Conservation (phyloP, 169 alveolate genomes). For the Eimeria sp. region DNA sequence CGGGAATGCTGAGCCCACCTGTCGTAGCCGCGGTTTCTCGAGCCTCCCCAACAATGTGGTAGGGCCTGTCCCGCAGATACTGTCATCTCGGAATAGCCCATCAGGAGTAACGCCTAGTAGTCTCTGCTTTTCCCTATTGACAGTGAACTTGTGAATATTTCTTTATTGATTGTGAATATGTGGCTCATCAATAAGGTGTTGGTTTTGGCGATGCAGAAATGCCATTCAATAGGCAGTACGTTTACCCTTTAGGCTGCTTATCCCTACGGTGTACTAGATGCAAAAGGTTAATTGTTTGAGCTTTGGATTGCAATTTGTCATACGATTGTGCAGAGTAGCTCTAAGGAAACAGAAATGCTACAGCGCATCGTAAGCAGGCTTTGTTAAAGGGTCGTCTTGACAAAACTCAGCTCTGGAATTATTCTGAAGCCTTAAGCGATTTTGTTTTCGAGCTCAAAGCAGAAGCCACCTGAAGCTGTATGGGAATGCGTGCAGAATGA, state of each 20-base stretch:
- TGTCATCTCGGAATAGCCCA: too few relatives aligned
- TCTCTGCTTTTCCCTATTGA: too few relatives aligned
- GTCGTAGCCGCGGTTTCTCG: background rate
- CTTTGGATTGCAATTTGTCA: background rate
- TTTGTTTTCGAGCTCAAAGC: too few relatives aligned
- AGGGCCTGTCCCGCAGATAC: background rate
- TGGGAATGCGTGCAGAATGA: too few relatives aligned
- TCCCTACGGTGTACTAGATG: background rate
- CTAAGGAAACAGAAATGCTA: too few relatives aligned
- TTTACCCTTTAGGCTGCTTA: background rate
- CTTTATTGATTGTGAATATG: background rate
- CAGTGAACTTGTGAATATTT: too few relatives aligned
- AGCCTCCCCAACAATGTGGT: background rate
- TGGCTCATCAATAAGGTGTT: background rate
- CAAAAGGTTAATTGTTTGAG: background rate
- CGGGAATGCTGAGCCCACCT: background rate
- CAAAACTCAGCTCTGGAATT: too few relatives aligned
- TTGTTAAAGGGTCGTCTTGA: too few relatives aligned
- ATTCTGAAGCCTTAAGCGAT: too few relatives aligned
- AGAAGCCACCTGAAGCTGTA: too few relatives aligned
- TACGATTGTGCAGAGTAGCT: too few relatives aligned
- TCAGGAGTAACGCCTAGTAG: background rate
- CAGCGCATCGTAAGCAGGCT: too few relatives aligned
- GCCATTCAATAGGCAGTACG: background rate
- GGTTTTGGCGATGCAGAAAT: background rate